phyloP scores from a whole-genome alignment of 169 alveolate species.

The Eimeria acervulina region DNA sequence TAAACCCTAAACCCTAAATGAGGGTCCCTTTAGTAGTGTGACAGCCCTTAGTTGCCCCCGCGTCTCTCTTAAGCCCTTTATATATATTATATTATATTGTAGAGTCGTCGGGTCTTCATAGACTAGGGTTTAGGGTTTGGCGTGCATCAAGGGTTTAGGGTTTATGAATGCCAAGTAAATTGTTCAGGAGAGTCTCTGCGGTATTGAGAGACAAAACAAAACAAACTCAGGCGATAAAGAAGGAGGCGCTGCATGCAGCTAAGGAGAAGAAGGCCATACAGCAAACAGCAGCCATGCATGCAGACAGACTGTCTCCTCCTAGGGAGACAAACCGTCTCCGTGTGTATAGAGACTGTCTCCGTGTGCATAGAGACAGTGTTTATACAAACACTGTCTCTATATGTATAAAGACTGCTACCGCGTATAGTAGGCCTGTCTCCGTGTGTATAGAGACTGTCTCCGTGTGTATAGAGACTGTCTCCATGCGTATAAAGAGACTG shows the following conservation, averaged over 20 bases:
- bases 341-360: not conserved
- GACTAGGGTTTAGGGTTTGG: not conserved
- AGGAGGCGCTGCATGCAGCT: too few relatives aligned
- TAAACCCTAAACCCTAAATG: not conserved
- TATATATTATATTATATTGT: too few relatives aligned
- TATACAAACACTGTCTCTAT: too few relatives aligned
- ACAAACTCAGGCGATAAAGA: too few relatives aligned
- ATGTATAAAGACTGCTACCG: too few relatives aligned
- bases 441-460: not conserved
- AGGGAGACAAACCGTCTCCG: not conserved
- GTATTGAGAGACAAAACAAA: not conserved
- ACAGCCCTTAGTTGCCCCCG: too few relatives aligned
- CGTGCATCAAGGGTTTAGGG: not conserved
- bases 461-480: not conserved
- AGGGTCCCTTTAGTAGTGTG: too few relatives aligned
- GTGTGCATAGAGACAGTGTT: too few relatives aligned
- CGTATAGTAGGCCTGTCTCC: too few relatives aligned
- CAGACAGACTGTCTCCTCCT: not conserved
- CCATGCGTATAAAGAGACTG: not conserved
- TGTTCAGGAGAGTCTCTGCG: not conserved
- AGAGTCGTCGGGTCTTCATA: not conserved
- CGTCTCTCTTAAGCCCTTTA: too few relatives aligned
- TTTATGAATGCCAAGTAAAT: not conserved
- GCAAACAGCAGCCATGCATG: too few relatives aligned
- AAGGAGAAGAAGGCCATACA: too few relatives aligned